phyloP scores from a whole-genome alignment of 345 rosid genomes.

The Kernera saxatilis region DNA sequence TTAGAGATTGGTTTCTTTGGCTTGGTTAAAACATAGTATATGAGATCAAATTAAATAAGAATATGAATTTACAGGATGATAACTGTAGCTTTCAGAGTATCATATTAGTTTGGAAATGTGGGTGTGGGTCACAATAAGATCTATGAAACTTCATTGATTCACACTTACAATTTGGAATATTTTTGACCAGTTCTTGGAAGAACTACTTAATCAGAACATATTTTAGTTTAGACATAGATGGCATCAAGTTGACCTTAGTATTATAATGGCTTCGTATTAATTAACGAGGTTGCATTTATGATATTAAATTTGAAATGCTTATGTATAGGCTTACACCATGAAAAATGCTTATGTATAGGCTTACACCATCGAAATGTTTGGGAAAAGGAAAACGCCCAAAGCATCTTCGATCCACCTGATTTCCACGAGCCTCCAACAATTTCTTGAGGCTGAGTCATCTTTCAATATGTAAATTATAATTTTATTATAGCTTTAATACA shows the following conservation, averaged over 20 bases:
- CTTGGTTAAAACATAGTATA: background rate
- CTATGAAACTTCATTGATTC: constrained; percentile 10
- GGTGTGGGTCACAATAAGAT: constrained; percentile 12
- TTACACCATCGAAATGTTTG: constrained; percentile 1
- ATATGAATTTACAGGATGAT: constrained; percentile 24
- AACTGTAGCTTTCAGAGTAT: constrained; percentile 1
- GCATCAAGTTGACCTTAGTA: constrained; percentile 13
- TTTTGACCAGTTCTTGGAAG: background rate
- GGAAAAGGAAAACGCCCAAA: background rate
- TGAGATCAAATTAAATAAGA: background rate
- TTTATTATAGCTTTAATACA: background rate
- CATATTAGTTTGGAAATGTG: background rate
- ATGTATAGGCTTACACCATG: constrained; percentile 18
- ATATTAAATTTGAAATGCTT: constrained; percentile 27
- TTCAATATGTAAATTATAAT: background rate
- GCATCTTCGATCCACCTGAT: constrained; percentile 16
- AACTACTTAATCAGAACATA: background rate
- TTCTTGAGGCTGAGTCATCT: constrained; percentile 19
- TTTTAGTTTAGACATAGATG: constrained; percentile 18
- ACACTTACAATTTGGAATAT: constrained; percentile 11
- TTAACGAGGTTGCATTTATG: background rate
- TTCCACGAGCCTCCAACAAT: constrained; percentile 7
- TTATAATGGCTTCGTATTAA: constrained; percentile 24
- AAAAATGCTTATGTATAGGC: constrained; percentile 22
- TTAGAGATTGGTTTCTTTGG: background rate